Evolutionary conservation across 768 basidiomycete genomes (phyloP).

Genomic region (Kwoniella sp.): DNA sequence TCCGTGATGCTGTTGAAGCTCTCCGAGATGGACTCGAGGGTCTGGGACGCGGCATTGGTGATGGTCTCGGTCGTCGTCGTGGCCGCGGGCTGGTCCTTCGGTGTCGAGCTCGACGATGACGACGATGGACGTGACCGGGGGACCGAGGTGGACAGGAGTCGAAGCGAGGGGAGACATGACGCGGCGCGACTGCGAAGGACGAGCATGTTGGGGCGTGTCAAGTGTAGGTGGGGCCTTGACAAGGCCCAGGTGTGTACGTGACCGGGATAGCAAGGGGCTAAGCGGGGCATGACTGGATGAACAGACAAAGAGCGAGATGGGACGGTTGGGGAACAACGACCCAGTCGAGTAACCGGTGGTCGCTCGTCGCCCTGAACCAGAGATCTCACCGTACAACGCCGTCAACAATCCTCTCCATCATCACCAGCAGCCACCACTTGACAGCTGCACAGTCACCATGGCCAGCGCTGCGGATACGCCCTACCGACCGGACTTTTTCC

Average conservation of each 20-base stretch:
- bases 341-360: too few species aligned
- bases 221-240: not conserved
- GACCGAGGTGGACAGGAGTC: not conserved
- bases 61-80: not conserved
- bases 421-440: not conserved
- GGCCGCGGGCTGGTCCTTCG: not conserved
- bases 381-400: too few species aligned
- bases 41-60: not conserved
- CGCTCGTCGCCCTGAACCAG: too few species aligned
- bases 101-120: not conserved
- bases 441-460: slow-evolving; percentile 5
- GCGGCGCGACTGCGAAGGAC: not conserved
- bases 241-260: not conserved
- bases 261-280: too few species aligned
- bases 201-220: not conserved
- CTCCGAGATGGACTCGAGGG: not conserved
- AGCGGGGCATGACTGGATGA: too few species aligned
- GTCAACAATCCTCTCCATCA: not conserved
- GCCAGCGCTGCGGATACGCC: slow-evolving; percentile 10
- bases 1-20: slow-evolving; percentile 13
- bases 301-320: too few species aligned
- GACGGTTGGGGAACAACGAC: too few species aligned
- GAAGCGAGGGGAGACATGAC: not conserved
- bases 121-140: not conserved
- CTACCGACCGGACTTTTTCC: slow-evolving; percentile 14